Conservation (phyloP, 2,329 filamentous ascomycete species). For the Diaporthe aspalathi region DNA sequence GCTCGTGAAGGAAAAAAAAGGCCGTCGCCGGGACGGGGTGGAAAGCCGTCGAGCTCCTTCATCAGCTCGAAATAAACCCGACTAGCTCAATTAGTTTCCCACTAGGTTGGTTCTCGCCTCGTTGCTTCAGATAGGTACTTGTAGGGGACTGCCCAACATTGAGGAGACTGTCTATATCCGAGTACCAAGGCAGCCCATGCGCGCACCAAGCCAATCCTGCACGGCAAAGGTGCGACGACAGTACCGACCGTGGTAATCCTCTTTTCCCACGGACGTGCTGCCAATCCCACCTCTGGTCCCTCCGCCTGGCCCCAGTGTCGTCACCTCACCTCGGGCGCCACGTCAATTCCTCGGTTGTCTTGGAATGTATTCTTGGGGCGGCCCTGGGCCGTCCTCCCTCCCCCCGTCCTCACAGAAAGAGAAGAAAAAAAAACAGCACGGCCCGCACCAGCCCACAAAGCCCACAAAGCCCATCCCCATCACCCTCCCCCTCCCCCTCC, state of each 20-base stretch:
- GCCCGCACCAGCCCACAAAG: no score
- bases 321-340: constrained; percentile 33
- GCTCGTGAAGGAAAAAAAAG: constrained; percentile 1
- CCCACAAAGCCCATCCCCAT: no score
- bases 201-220: constrained; percentile 16
- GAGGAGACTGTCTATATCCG: not conserved
- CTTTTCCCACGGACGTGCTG: constrained; percentile 21
- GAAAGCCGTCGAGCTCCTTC: constrained; percentile 4
- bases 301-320: constrained; percentile 25
- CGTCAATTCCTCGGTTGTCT: constrained; percentile 34
- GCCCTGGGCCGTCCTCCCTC: constrained; percentile 10
- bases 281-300: constrained; percentile 16
- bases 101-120: not conserved
- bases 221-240: constrained; percentile 13
- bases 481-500: not conserved
- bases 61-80: constrained; percentile 2
- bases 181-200: constrained; percentile 10
- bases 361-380: not conserved
- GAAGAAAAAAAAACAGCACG: not conserved
- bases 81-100: not conserved
- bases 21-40: not conserved
- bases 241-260: constrained; percentile 1
- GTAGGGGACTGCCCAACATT: no score
- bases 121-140: not conserved
- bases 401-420: not conserved